Evolutionary conservation across 805 yeast genomes (phyloP), one percentile per base, ranked within the genome.

Genomic region (Lachancea sp.): DNA sequence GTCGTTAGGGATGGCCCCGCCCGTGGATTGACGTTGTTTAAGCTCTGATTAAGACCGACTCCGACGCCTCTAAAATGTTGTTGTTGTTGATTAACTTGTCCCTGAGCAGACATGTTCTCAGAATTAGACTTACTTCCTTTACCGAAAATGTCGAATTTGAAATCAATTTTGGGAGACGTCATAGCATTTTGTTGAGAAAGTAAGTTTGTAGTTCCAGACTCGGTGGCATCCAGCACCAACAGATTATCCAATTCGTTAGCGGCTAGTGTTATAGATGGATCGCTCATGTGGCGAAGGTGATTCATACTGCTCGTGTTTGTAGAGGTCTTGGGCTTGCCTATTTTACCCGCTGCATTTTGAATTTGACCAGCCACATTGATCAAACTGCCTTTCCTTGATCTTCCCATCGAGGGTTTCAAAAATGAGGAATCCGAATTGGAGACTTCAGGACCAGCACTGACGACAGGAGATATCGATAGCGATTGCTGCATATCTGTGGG

Each of bases 141-240:
- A 17, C 42, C 39, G 29, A 47, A 47, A 38, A 47, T 45, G 36
- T 44, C 45, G 26, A 28, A 42, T 34, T 45, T 47, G 40, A 47
- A 47, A 25, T 44, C 46, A 17, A 47, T 32, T n/a, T 40, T 36
- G 3, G 50, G 48, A 7, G 47, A 43, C 7, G 35, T 19, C 19
- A 34, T 19, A 18, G 41, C 15, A 8, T 29, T 8, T 12, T 23
- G 15, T 11, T 3, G 13, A 16, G 24, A 13, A 31, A 12, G 13
- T 16, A 13, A 8, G 20, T 29, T 22, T 4, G 29, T 16, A 2
- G 33, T n/a, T 5, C 5, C 24, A 8, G 17, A 12, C 3, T 22
- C 17, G 18, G 17, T 11, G 12, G 20, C 20, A 18, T 17, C 13
- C 2, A 20, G 30, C 21, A 22, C 16, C 8, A 34, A 30, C 4